Evolutionary conservation across 208 protist species (phyloP), one percentile per base, ranked within the genome.

Genomic region (Leishmania braziliensis): DNA sequence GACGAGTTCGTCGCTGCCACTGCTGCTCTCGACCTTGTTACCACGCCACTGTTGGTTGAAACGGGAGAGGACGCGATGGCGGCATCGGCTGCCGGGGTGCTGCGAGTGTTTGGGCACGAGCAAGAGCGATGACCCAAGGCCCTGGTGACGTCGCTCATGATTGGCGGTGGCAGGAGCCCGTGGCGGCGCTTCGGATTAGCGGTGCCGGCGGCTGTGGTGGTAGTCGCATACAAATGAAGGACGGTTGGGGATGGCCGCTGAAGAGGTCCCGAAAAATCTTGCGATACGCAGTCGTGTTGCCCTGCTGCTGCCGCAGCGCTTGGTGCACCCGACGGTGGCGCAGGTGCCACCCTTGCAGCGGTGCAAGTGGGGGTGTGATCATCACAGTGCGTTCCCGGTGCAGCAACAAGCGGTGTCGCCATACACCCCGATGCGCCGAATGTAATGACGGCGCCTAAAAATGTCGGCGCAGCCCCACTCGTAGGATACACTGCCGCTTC

Each of bases 101-200:
- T 63, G 74, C 74, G 74, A 26, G 23, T 65, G 23, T 23, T 77
- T 8, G 74, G 53, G 56, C 74, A 77, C 53, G 74, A 65, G 56
- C 74, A 50, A 18, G 74, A 77, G 54, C 74, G 74, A 33, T 39
- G 74, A 5, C 29, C 53, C 20, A 39, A 77, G 74, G 74, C 39
- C 1, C 3, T 65, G 18, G 54, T 18, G 10, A 10, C 29, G 8
- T 65, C 74, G 53, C 56, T 48, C 36, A 23, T 58, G 18, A 46
- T 18, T 26, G 74, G 39, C 39, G 56, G 56, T 3, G 74, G 54
- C 53, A 50, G 9, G 53, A 66, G 53, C 36, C 56, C 18, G 18
- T 56, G 33, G 16, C 23, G 74, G 54, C 53, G 74, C 71, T 33
- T 4, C 46, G 26, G 33, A 2, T 23, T 39, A 56, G 50, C 46